Conservation (phyloP, 2,329 filamentous ascomycete species). For the Neofusicoccum kwambonambiense region DNA sequence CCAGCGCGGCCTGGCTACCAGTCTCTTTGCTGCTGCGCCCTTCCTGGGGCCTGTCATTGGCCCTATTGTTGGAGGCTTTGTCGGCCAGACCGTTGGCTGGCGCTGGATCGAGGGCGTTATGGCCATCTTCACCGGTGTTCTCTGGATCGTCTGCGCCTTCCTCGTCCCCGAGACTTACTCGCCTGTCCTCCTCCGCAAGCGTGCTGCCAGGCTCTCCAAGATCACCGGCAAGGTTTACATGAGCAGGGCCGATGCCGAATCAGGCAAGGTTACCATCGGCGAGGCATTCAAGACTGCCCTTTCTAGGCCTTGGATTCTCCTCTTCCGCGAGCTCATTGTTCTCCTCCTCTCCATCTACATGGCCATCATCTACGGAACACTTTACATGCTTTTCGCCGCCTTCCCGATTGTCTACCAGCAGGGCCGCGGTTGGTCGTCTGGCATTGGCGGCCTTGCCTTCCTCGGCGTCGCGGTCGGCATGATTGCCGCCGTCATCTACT, state of each 20-base stretch:
- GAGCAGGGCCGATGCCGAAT: conserved; percentile 12
- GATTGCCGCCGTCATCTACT: conserved; percentile 41
- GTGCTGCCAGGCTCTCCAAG: conserved; percentile 59
- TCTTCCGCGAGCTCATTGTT: conserved; percentile 53
- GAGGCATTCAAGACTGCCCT: conserved; percentile 46
- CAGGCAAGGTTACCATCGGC: conserved; percentile 14
- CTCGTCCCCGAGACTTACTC: conserved; percentile 64
- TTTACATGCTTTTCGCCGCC: conserved; percentile 53
- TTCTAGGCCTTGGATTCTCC: conserved; percentile 48
- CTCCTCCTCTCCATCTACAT: conserved; percentile 48
- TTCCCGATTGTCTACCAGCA: conserved; percentile 59
- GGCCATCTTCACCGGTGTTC: conserved; percentile 47
- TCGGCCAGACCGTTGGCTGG: conserved; percentile 26
- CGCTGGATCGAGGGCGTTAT: conserved; percentile 48
- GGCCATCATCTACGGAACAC: conserved; percentile 51
- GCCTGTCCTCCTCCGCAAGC: conserved; percentile 60
- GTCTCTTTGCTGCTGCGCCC: conserved; percentile 22
- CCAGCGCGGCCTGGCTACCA: conserved; percentile 22
- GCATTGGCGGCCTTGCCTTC: conserved; percentile 49
- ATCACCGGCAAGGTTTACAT: conserved; percentile 52
- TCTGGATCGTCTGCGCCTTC: conserved; percentile 54
- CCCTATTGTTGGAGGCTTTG: conserved; percentile 25
- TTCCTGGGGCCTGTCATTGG: conserved; percentile 25
- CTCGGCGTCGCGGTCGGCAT: conserved; percentile 48
- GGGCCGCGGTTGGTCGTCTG: conserved; percentile 51